These are phyloP conservation scores for Xylaria castorea DNA, from an alignment of 495 filamentous ascomycete species.

Conservation along the genomic window DNA sequence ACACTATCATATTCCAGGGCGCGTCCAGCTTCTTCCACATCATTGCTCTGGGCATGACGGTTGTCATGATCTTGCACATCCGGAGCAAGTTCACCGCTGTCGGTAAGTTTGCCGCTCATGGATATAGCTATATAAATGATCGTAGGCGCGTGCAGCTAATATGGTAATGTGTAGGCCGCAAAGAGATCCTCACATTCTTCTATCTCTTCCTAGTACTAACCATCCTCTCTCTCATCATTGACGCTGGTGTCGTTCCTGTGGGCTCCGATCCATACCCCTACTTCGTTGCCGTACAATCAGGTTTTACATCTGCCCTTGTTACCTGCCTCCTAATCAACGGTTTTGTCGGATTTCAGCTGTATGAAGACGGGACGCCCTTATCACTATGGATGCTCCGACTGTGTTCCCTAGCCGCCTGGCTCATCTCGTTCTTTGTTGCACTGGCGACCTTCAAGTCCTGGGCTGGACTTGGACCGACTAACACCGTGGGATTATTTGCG, in stretches of 20 bases:
- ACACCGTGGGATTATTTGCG: constrained; percentile 88
- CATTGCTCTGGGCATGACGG: constrained; percentile 86
- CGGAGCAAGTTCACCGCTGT: constrained; percentile 98
- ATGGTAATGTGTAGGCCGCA: constrained; percentile 72
- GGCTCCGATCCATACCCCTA: constrained; percentile 82
- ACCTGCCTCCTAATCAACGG: constrained; percentile 94
- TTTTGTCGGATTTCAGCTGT: constrained; percentile 98
- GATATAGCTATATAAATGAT: background rate
- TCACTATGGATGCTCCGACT: constrained; percentile 92
- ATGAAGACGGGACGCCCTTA: constrained; percentile 95
- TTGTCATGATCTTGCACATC: constrained; percentile 96
- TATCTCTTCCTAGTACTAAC: constrained; percentile 94
- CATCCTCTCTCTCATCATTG: constrained; percentile 85
- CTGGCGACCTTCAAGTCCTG: constrained; percentile 93
- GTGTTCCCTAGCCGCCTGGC: constrained; percentile 79
- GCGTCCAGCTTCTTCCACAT: constrained; percentile 94
- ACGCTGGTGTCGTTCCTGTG: constrained; percentile 90
- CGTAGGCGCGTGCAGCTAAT: constrained; percentile 27
- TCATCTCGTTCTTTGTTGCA: constrained; percentile 84
- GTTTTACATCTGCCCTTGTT: constrained; percentile 87
- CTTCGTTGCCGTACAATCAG: constrained; percentile 87
- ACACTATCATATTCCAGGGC: constrained; percentile 97
- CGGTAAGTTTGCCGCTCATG: constrained; percentile 64
- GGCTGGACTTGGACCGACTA: constrained; percentile 83
- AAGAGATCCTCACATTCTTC: constrained; percentile 98